phyloP scores from a whole-genome alignment of 1,139 yeast species.

The Candida albicans region DNA sequence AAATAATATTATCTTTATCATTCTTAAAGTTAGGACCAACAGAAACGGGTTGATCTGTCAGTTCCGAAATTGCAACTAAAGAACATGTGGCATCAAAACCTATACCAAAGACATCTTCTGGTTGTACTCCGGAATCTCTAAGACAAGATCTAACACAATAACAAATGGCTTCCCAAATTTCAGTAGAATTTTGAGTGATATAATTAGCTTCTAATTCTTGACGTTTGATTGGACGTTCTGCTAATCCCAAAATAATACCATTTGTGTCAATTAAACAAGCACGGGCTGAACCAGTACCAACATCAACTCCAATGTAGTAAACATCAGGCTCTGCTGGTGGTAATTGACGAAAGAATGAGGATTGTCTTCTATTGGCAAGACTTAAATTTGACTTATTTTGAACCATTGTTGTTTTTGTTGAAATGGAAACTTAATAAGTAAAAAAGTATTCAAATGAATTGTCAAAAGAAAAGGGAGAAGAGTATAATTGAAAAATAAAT shows the following conservation, averaged over 20 bases:
- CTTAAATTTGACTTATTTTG: slow-evolving; percentile 29
- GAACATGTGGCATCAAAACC: slow-evolving; percentile 99
- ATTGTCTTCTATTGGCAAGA: slow-evolving; percentile 38
- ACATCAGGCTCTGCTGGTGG: slow-evolving; percentile 50
- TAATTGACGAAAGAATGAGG: slow-evolving; percentile 39
- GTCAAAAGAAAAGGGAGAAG: neutral
- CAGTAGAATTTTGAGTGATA: slow-evolving; percentile 86
- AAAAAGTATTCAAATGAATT: neutral
- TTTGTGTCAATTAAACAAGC: slow-evolving; percentile 85
- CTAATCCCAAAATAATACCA: slow-evolving; percentile 79
- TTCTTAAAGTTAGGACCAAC: slow-evolving; percentile 91
- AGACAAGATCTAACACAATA: slow-evolving; percentile 75
- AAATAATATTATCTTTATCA: slow-evolving; percentile 72
- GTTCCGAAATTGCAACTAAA: slow-evolving; percentile 72
- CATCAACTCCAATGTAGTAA: slow-evolving; percentile 90
- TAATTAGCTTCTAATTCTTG: slow-evolving; percentile 69
- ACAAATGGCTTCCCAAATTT: slow-evolving; percentile 89
- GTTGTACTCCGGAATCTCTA: slow-evolving; percentile 71
- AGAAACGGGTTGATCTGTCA: slow-evolving; percentile 68
- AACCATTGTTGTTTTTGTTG: no score
- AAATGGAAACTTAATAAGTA: neutral
- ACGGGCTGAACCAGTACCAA: slow-evolving; percentile 96
- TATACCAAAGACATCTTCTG: slow-evolving; percentile 69
- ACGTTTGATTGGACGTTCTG: slow-evolving; percentile 77
- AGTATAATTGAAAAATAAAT: neutral